Conservation (phyloP, 805 yeast species). For the Wickerhamomyces hampshirensis region DNA sequence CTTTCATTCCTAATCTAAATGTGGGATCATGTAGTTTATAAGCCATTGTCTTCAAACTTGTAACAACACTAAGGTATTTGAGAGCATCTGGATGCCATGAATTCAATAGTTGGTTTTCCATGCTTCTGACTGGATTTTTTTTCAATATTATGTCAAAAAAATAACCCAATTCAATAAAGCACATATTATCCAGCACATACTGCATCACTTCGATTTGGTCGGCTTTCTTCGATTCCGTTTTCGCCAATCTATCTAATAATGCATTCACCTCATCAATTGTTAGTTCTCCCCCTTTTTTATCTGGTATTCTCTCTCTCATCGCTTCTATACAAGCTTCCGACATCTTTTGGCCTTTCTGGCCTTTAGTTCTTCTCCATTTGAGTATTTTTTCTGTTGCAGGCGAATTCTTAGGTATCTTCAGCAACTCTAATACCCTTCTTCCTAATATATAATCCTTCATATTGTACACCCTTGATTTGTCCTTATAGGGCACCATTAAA, state of each 20-base stretch:
- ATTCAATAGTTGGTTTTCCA: conserved; percentile 52
- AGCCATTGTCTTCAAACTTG: conserved; percentile 57
- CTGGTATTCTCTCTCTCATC: conserved; percentile 44
- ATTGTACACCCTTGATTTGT: conserved; percentile 50
- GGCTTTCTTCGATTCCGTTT: conserved; percentile 25
- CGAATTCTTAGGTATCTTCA: conserved; percentile 56
- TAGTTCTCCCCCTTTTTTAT: conserved; percentile 29
- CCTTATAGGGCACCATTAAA: conserved; percentile 59
- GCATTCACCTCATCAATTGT: conserved; percentile 47
- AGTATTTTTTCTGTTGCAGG: conserved; percentile 49
- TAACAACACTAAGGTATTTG: conserved; percentile 58
- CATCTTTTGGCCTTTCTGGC: conserved; percentile 38
- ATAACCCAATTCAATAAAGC: conserved; percentile 61
- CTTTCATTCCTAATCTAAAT: conserved; percentile 36
- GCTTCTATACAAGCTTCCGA: conserved; percentile 45
- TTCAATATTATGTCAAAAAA: conserved; percentile 63
- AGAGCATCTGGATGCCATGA: conserved; percentile 80
- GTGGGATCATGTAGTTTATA: conserved; percentile 49
- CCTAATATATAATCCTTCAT: conserved; percentile 63
- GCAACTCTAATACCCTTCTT: conserved; percentile 41
- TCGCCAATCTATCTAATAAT: conserved; percentile 40
- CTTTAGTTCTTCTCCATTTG: conserved; percentile 40
- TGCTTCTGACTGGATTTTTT: conserved; percentile 51
- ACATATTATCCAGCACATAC: conserved; percentile 48
- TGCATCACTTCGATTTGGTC: conserved; percentile 41